Base-by-base conservation (phyloP, 305 asterid species). In the Withania somnifera region DNA sequence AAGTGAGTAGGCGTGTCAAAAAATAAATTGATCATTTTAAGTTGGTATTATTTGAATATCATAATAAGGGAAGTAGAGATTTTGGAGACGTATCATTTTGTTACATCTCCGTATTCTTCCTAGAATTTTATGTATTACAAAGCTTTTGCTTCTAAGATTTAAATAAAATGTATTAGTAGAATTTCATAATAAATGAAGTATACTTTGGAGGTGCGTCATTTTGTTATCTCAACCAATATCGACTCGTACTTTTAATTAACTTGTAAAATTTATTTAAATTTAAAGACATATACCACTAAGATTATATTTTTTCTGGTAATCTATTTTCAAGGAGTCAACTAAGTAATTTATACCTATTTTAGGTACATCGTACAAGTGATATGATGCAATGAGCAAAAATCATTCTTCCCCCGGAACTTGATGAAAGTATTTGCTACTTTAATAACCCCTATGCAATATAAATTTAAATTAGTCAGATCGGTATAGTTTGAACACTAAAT, bases 101-200 rank as follows among this genome's bases (percentile, higher is more conserved):
- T 14, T 28, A 30, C 38, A 7, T 61, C 42, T 2, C 42, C 42
- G 6, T 13, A 20, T 24, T 42, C 22, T 69, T 69, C 22, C 69
- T 14, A 3, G 32, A 26, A 42, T 17, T 11, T 32, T 22, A 69
- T 42, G 57, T 6, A 69, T 28, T 61, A 28, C 69, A 6, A 69
- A 69, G 57, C 78, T 69, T 71, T 71, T 71, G 14, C 22, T 45
- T 71, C 7, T 22, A 36, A 20, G 38, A 42, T 71, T 71, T 14
- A 71, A 45, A 45, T 42, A 71, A 22, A 71, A 71, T 71, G 78
- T 71, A 34, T 0, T 0, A 22, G 13, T 71, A 22, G 20, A 42
- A 0, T 71, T 71, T 71, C 54, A 7, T 4, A 3, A 26, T 73
- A 73, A 47, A 47, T 73, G 57, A 40, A 38, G 5, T 68, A 6